phyloP scores from a whole-genome alignment of 495 filamentous ascomycete species.

The Aspergillus sclerotioniger region DNA sequence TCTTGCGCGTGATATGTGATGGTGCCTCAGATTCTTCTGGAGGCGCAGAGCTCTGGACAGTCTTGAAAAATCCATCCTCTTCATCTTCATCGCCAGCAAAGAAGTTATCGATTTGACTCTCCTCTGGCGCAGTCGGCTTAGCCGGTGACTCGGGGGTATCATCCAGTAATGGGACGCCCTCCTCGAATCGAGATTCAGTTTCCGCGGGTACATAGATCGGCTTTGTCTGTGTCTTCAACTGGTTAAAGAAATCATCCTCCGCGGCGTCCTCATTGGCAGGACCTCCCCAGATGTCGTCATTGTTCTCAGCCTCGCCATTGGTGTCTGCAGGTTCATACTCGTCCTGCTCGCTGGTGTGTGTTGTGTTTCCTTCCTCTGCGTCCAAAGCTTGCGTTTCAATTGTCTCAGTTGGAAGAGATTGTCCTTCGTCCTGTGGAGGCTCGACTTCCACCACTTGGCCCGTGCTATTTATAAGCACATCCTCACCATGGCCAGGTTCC shows the following conservation, averaged over 20 bases:
- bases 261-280: constrained; percentile 31
- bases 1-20: constrained; percentile 40
- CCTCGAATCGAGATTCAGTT: constrained; percentile 47
- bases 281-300: constrained; percentile 32
- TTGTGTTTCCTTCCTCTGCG: neutral
- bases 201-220: constrained; percentile 45
- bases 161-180: constrained; percentile 45
- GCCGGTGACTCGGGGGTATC: constrained; percentile 22
- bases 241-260: constrained; percentile 48
- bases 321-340: neutral
- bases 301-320: constrained; percentile 20
- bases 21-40: constrained; percentile 13
- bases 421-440: neutral
- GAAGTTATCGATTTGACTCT: constrained; percentile 23
- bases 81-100: constrained; percentile 42
- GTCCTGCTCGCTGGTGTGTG: constrained; percentile 9
- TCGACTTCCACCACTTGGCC: neutral
- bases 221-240: constrained; percentile 49
- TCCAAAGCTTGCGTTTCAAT: neutral
- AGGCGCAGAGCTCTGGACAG: constrained; percentile 16
- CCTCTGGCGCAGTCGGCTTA: constrained; percentile 16
- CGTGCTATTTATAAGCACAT: too few species aligned
- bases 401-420: neutral
- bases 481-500: too few species aligned
- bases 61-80: constrained; percentile 39